Base-by-base conservation (phyloP, 805 yeast species). In the Candida gorgasii region DNA sequence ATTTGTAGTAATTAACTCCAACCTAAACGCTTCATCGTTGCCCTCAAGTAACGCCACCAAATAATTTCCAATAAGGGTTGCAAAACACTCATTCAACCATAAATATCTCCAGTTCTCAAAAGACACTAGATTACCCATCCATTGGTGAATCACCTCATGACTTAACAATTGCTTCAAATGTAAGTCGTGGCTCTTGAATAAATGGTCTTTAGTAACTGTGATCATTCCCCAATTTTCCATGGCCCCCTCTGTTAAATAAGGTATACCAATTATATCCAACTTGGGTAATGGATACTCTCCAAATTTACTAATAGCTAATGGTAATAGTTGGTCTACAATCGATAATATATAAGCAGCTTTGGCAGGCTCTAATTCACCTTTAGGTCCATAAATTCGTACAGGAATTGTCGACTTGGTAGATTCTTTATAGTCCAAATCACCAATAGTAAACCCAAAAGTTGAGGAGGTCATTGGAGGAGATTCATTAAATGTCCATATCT, bases 221-320 rank as follows among this genome's bases (percentile, higher is more conserved):
- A 86, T 72, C 63, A 84, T 62, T 3, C 88, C 86, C 78, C 84
- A 82, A 57, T 86, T 85, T 57, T 86, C 95, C 81, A 84, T 86
- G 2, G 87, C 95, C 45, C 86, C 86, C 57, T 85, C 92, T 20
- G 80, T 72, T 43, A 86, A 65, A 51, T 80, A 83, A 8, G 93
- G 93, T 7, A 86, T 59, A 1, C 86, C 77, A 3, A 82, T 77
- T 36, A 86, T 62, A 55, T 86, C 93, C 18, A 86, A 61, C 50
- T 86, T 86, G 2, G 70, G 63, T 44, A 83, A 61, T 1, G 92
- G 92, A 53, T 72, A 84, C 1, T 54, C 49, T 1, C 70, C 67
- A 38, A 84, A 73, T 23, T 70, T 65, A 0, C 57, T 36, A 38
- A 72, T 79, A 31, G 84, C 46, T 4, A 66, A 47, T 4, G 84